Conservation (phyloP, 1,139 yeast genomes). For the Oligophagozyma castellii region DNA sequence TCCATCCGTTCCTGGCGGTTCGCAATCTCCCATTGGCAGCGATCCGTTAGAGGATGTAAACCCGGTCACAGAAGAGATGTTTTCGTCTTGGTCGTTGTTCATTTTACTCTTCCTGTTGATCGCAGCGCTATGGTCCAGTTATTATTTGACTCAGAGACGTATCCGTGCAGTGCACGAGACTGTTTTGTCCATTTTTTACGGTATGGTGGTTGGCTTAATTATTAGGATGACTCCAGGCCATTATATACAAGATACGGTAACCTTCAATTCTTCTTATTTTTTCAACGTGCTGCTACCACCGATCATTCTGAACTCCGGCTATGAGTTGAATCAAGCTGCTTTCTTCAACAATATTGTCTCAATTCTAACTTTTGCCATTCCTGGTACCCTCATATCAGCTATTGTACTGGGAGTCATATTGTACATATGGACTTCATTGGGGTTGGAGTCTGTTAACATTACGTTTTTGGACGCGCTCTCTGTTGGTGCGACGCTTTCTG, state of each 20-base stretch:
- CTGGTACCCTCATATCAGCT: conserved; percentile 90
- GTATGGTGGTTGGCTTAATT: conserved; percentile 88
- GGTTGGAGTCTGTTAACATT: conserved; percentile 73
- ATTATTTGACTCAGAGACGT: conserved; percentile 79
- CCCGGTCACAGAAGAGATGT: conserved; percentile 92
- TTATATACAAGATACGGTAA: conserved; percentile 91
- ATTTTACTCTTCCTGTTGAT: conserved; percentile 70
- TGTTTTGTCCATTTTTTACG: conserved; percentile 86
- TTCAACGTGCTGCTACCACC: conserved; percentile 93
- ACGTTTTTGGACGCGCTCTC: conserved; percentile 94
- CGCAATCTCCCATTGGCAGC: conserved; percentile 13
- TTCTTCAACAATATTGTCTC: conserved; percentile 88
- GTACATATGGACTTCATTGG: conserved; percentile 82
- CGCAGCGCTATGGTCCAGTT: conserved; percentile 89
- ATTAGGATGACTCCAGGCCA: conserved; percentile 91
- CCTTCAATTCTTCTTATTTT: conserved; percentile 87
- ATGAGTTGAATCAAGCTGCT: conserved; percentile 89
- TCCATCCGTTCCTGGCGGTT: conserved; percentile 15
- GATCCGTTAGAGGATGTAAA: conserved; percentile 41
- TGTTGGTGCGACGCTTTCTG: conserved; percentile 94
- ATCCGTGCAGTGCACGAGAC: conserved; percentile 96
- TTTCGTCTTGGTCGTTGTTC: conserved; percentile 93
- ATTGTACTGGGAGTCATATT: conserved; percentile 75
- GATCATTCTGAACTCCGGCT: conserved; percentile 89
- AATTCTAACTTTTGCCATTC: conserved; percentile 87